Conservation (phyloP, 768 basidiomycete species). For the Jaapia argillacea region DNA sequence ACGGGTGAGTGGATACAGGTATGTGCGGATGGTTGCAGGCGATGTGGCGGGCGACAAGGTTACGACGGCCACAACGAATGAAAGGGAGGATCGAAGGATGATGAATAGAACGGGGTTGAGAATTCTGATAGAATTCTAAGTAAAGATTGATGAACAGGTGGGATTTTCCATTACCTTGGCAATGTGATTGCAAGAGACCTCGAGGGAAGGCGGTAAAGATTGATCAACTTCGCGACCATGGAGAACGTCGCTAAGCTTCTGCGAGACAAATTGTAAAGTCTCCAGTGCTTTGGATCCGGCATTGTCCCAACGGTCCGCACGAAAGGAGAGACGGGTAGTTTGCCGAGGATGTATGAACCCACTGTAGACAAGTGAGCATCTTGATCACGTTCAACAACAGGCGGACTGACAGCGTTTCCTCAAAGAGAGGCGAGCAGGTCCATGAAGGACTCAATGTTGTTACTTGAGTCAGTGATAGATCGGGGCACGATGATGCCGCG, state of each 20-base stretch:
- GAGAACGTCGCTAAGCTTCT: conserved; percentile 9
- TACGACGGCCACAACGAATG: conserved; percentile 41
- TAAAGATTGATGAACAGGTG: conserved; percentile 6
- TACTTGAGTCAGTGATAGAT: conserved; percentile 45
- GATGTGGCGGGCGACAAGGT: conserved; percentile 25
- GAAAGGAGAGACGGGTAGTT: conserved; percentile 32
- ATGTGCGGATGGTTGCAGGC: conserved; percentile 44
- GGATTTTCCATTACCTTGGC: too few relatives aligned
- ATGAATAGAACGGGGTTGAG: conserved; percentile 4
- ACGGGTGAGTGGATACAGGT: conserved; percentile 34
- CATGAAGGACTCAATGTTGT: conserved; percentile 62
- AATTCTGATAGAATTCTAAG: not conserved
- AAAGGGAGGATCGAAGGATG: conserved; percentile 30
- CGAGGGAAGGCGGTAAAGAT: conserved; percentile 13
- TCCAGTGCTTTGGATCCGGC: conserved; percentile 30
- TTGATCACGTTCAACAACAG: not conserved
- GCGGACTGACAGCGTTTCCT: conserved; percentile 32
- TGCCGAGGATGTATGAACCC: conserved; percentile 36
- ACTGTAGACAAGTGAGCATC: conserved; percentile 19
- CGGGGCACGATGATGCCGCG: conserved; percentile 32
- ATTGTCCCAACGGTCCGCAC: conserved; percentile 27
- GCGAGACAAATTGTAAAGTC: conserved; percentile 16
- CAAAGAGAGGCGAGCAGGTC: conserved; percentile 35
- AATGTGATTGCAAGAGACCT: conserved; percentile 14
- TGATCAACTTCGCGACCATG: conserved; percentile 6